Base-by-base conservation (phyloP, 345 rosid species). In the Boechera divaricarpa region DNA sequence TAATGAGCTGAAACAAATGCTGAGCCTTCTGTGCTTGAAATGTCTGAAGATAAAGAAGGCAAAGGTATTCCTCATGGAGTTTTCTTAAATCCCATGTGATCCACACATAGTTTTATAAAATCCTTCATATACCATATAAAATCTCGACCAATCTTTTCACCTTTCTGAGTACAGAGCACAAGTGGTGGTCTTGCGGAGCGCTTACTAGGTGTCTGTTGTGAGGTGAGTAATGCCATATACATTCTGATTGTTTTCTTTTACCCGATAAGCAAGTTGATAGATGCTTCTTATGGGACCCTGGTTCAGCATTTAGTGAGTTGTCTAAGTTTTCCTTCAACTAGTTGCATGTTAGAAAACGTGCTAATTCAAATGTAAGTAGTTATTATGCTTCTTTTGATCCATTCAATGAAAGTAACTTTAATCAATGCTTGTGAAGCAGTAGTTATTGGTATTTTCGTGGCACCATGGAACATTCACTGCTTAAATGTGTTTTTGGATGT, bases 1-100 rank as follows among this genome's bases (percentile, higher is more conserved):
- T 56, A 82, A 67, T 55, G 99, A 91, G 74, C 49, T 95, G 63
- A 92, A 88, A 83, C 83, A 87, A 12, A 55, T 95, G 88, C 71
- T 95, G 79, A 89, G 91, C 83, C 79, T 88, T 52, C 33, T 95
- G 48, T 95, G 99, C 85, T 83, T 95, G 77, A 95, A 89, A 69
- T 95, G 98, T 83, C 80, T 95, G 62, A 92, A 88, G 81, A 31
- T 92, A 86, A 92, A 86, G 83, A 87, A 76, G 81, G 82, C 70
- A 77, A 88, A 92, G 93, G 99, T 94, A 84, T 33, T 53, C 36
- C 63, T 66, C 66, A 9, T 24, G 41, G 42, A 21, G 54, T 74
- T 31, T 49, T 61, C 44, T 24, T 24, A 62, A 51, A 39, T 28
- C 55, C 29, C 12, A 57, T 70, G 65, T 53, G 65, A 52, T 41